These are phyloP conservation scores for Plicaturopsis crispa DNA, from an alignment of 768 basidiomycete species.

Conservation along the genomic window DNA sequence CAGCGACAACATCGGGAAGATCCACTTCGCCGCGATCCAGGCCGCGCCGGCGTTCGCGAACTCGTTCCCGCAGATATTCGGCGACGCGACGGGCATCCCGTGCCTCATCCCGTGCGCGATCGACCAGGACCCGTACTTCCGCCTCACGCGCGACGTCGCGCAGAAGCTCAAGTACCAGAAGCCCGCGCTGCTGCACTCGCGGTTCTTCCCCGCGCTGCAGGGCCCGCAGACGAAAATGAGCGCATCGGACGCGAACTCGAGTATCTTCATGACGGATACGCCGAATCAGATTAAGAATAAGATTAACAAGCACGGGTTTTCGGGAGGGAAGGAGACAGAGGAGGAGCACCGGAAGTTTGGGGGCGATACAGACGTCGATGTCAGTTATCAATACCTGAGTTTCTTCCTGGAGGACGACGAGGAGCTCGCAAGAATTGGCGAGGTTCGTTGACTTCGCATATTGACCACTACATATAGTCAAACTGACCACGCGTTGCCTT, in stretches of 20 bases:
- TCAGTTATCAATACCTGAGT: constrained; percentile 88
- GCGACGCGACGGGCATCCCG: constrained; percentile 72
- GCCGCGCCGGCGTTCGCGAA: constrained; percentile 96
- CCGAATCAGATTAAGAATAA: constrained; percentile 94
- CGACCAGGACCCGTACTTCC: constrained; percentile 97
- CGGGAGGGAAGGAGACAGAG: constrained; percentile 91
- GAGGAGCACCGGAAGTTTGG: constrained; percentile 88
- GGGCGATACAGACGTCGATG: constrained; percentile 92
- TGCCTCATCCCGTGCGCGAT: constrained; percentile 97
- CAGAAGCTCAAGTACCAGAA: constrained; percentile 93
- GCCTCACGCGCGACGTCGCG: constrained; percentile 93
- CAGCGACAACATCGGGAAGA: constrained; percentile 97
- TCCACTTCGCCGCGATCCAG: constrained; percentile 93
- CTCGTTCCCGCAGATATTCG: constrained; percentile 98
- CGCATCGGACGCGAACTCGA: constrained; percentile 86
- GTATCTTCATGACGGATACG: constrained; percentile 95
- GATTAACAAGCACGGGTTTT: constrained; percentile 93
- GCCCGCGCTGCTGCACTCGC: constrained; percentile 85
- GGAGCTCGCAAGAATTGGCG: constrained; percentile 69
- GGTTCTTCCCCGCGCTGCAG: constrained; percentile 97
- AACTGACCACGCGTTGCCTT: constrained; percentile 6
- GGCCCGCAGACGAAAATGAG: constrained; percentile 99
- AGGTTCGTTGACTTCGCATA: constrained; percentile 37
- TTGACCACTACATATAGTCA: neutral
- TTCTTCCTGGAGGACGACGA: constrained; percentile 97